Conservation (phyloP, 192 early-diverging fungal species). For the Radiomyces spectabilis region DNA sequence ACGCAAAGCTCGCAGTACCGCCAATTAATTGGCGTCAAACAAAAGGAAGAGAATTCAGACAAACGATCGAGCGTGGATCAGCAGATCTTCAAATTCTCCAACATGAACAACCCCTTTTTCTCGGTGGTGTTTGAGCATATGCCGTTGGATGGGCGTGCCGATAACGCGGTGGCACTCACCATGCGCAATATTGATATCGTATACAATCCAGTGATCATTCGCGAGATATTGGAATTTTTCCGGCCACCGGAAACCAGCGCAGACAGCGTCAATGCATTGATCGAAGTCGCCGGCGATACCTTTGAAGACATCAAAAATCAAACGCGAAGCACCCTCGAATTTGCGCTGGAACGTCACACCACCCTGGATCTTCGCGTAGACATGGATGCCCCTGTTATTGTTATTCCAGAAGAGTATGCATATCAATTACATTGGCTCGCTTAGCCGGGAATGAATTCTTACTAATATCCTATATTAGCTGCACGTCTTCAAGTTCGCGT, state of each 20-base stretch:
- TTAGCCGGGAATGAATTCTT: background rate
- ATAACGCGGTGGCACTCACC: slow-evolving; percentile 73
- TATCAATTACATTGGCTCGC: slow-evolving; percentile 16
- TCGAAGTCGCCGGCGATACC: slow-evolving; percentile 75
- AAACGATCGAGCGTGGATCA: background rate
- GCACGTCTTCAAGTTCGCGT: slow-evolving; percentile 43
- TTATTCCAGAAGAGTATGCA: slow-evolving; percentile 69
- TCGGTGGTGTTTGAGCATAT: slow-evolving; percentile 73
- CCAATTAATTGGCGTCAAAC: slow-evolving; percentile 48
- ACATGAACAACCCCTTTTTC: slow-evolving; percentile 56
- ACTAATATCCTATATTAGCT: slow-evolving; percentile 24
- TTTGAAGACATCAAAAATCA: slow-evolving; percentile 83
- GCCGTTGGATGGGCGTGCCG: slow-evolving; percentile 84
- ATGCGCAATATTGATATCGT: slow-evolving; percentile 89
- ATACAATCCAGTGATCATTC: slow-evolving; percentile 74
- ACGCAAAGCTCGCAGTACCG: slow-evolving; percentile 46
- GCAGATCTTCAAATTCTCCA: slow-evolving; percentile 5
- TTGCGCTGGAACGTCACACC: slow-evolving; percentile 82
- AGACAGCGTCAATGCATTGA: slow-evolving; percentile 68
- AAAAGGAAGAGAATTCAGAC: slow-evolving; percentile 20
- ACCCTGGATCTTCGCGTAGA: slow-evolving; percentile 90
- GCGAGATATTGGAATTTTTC: slow-evolving; percentile 74
- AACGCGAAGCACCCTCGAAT: slow-evolving; percentile 76
- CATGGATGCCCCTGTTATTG: slow-evolving; percentile 92
- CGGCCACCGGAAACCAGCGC: slow-evolving; percentile 66